phyloP scores from a whole-genome alignment of 495 filamentous ascomycete genomes.

The Xylaria nigripes region DNA sequence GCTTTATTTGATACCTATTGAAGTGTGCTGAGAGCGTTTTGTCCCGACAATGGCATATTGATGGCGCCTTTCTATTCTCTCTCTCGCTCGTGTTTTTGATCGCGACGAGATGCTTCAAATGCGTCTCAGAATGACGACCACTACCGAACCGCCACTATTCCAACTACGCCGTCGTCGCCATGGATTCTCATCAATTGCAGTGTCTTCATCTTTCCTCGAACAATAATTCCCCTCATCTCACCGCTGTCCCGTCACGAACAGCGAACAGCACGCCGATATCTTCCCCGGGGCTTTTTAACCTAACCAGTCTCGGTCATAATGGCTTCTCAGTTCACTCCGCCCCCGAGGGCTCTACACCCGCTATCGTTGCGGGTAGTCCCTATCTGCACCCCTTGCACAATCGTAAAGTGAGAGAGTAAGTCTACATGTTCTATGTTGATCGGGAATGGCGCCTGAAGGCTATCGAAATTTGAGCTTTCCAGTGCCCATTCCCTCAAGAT shows the following conservation, averaged over 20 bases:
- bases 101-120: conserved; percentile 26
- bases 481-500: neutral
- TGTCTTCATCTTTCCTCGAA: conserved; percentile 32
- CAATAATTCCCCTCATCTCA: conserved; percentile 25
- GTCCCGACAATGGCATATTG: conserved; percentile 18
- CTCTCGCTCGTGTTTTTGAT: conserved; percentile 5
- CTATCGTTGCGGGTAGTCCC: conserved; percentile 39
- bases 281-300: conserved; percentile 60
- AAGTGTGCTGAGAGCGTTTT: neutral
- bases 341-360: conserved; percentile 43
- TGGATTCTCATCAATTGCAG: conserved; percentile 29
- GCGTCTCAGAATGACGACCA: conserved; percentile 29
- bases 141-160: conserved; percentile 15
- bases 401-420: conserved; percentile 54
- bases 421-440: conserved; percentile 4
- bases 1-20: neutral
- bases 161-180: conserved; percentile 17
- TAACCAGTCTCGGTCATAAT: conserved; percentile 35
- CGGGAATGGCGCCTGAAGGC: neutral
- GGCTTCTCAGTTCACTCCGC: conserved; percentile 28
- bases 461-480: neutral
- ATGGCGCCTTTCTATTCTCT: conserved; percentile 22
- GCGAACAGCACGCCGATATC: conserved; percentile 60
- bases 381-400: conserved; percentile 57
- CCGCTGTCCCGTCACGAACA: conserved; percentile 34